Percentiles rank a stretch among this genome's conserved stretches.
Conservation (phyloP, 208 protist genomes). For the Acanthamoeba healyi region DNA sequence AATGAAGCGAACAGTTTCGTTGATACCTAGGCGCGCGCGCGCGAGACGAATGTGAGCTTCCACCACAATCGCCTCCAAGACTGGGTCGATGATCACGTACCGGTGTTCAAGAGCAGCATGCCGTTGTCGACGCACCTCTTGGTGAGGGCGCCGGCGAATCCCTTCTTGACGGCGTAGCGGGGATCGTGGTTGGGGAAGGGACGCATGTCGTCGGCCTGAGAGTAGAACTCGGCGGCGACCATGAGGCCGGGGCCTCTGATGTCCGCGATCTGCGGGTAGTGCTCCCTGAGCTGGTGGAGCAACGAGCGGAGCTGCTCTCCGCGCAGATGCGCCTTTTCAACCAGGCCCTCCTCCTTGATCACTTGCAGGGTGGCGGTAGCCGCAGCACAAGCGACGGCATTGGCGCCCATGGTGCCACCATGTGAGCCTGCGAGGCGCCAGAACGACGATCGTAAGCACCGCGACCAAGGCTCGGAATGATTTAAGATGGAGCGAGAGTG, state of each 20-base stretch:
- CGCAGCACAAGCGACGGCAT: constrained; percentile 87
- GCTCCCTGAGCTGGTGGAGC: constrained; percentile 43
- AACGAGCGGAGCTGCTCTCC: constrained; percentile 77
- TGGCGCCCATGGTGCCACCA: constrained; percentile 85
- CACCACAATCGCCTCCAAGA: neutral
- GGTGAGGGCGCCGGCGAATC: constrained; percentile 69
- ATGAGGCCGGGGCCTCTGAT: constrained; percentile 82
- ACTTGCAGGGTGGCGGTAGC: constrained; percentile 85
- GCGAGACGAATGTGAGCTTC: neutral
- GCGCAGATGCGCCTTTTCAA: constrained; percentile 80
- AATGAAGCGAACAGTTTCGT: constrained; percentile 85
- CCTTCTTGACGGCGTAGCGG: constrained; percentile 54
- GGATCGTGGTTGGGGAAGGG: constrained; percentile 57
- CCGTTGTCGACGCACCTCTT: constrained; percentile 47
- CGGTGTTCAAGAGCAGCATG: constrained; percentile 78
- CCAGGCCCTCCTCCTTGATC: constrained; percentile 86
- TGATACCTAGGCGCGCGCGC: constrained; percentile 29
- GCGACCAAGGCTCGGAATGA: no score
- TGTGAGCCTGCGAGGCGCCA: constrained; percentile 74
- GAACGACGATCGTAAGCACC: no score
- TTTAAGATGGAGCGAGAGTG: neutral
- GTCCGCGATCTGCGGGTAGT: constrained; percentile 73
- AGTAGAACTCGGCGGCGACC: constrained; percentile 82
- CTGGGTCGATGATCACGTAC: neutral
- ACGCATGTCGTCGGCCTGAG: constrained; percentile 28